Conservation (phyloP, 1,139 yeast species). For the Saccharomyces pastorianus region DNA sequence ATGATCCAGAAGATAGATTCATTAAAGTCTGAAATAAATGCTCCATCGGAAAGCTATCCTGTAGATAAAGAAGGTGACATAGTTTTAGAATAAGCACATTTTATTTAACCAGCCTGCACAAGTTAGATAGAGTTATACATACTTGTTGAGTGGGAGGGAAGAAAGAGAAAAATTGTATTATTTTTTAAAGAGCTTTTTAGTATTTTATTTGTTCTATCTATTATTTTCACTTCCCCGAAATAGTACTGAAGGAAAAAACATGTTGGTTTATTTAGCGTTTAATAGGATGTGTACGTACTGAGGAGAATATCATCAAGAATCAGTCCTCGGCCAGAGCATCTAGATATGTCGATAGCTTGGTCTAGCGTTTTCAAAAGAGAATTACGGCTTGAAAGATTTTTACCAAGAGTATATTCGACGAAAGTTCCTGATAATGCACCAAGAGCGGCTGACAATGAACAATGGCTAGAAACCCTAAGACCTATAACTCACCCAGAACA, state of each 20-base stretch:
- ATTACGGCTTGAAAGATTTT: background rate
- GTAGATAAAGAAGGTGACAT: background rate
- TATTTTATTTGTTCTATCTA: background rate
- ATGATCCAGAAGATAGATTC: constrained; percentile 21
- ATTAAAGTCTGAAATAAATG: constrained; percentile 8
- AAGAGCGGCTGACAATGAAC: constrained; percentile 38
- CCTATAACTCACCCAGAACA: constrained; percentile 3
- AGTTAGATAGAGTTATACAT: background rate
- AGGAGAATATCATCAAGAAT: background rate
- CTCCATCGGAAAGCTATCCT: background rate
- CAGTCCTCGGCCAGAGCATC: background rate
- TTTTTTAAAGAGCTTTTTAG: background rate
- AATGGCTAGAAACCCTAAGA: constrained; percentile 36
- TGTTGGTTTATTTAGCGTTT: background rate
- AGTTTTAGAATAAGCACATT: background rate
- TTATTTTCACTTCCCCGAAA: background rate
- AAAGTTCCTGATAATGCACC: constrained; percentile 38
- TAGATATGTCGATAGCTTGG: background rate
- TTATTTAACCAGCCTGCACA: background rate
- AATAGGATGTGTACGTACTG: background rate
- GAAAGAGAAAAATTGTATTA: background rate
- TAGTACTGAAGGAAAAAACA: background rate
- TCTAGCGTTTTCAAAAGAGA: background rate
- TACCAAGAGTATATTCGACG: background rate
- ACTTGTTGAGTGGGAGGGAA: background rate